These are phyloP conservation scores for Zalerion maritima DNA, from an alignment of 495 filamentous ascomycete genomes.

Conservation along the genomic window DNA sequence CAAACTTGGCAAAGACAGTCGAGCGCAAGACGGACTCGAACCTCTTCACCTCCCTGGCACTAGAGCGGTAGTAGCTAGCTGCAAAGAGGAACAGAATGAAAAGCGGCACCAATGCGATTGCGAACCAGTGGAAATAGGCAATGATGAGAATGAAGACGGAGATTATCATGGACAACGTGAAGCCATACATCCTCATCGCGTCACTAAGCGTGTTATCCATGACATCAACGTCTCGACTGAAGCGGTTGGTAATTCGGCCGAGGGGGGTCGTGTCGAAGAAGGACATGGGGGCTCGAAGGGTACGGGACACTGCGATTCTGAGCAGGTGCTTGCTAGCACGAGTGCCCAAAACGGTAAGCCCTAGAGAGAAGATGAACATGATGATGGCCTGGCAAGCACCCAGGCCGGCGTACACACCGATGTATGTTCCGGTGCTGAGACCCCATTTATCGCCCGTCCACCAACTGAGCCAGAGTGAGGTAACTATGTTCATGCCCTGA, in stretches of 20 bases:
- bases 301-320: slow-evolving; percentile 61
- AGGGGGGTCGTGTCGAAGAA: slow-evolving; percentile 97
- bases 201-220: slow-evolving; percentile 93
- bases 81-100: slow-evolving; percentile 69
- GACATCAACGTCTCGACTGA: slow-evolving; percentile 85
- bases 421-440: slow-evolving; percentile 55
- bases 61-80: slow-evolving; percentile 76
- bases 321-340: slow-evolving; percentile 71
- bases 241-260: slow-evolving; percentile 93
- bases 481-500: slow-evolving; percentile 73
- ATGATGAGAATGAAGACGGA: slow-evolving; percentile 82
- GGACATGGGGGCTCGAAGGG: slow-evolving; percentile 82
- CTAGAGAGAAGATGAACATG: slow-evolving; percentile 54
- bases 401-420: slow-evolving; percentile 73
- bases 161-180: slow-evolving; percentile 64
- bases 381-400: slow-evolving; percentile 56
- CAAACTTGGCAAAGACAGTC: slow-evolving; percentile 76
- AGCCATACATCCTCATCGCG: slow-evolving; percentile 82
- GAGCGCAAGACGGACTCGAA: slow-evolving; percentile 84
- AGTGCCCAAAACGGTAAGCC: slow-evolving; percentile 65
- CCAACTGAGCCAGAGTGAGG: slow-evolving; percentile 82
- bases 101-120: slow-evolving; percentile 74
- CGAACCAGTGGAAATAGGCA: slow-evolving; percentile 86
- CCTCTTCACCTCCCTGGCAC: slow-evolving; percentile 85
- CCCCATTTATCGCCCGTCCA: slow-evolving; percentile 70